These are phyloP conservation scores for Dactylis glomerata DNA, from an alignment of 176 grass and related monocot species.

Conservation along the genomic window DNA sequence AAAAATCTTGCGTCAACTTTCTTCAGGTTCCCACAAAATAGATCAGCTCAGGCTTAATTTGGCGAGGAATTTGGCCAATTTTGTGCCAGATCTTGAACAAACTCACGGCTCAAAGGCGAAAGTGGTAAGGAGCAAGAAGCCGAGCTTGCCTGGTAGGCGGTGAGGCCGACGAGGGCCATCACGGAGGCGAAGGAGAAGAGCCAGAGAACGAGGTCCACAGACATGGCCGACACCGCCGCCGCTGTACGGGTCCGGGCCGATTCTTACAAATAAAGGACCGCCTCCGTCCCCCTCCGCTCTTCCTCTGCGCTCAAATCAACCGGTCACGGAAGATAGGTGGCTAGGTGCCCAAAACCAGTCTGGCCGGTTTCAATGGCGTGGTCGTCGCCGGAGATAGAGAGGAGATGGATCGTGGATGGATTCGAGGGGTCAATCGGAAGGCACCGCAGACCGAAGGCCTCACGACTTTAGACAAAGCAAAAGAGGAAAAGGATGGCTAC, in stretches of 20 bases:
- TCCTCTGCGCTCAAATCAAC: neutral
- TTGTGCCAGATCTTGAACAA: slow-evolving; percentile 1
- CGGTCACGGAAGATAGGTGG: neutral
- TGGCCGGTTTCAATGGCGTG: slow-evolving; percentile 2
- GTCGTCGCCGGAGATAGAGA: neutral
- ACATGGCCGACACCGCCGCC: slow-evolving; percentile 36
- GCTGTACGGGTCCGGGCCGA: neutral
- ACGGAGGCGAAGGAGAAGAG: slow-evolving; percentile 68
- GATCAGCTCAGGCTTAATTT: neutral
- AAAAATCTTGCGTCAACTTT: neutral
- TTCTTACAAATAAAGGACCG: neutral
- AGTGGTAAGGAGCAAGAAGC: neutral
- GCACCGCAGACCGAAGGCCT: neutral
- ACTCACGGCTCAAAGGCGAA: neutral
- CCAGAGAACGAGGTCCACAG: slow-evolving; percentile 77
- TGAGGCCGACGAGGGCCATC: slow-evolving; percentile 70
- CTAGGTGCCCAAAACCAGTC: neutral
- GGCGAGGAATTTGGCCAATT: neutral
- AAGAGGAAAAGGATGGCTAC: neutral
- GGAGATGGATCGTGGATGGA: neutral
- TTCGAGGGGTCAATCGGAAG: neutral
- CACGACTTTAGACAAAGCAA: neutral
- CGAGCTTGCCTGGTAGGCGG: slow-evolving; percentile 62
- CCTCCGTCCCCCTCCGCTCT: neutral
- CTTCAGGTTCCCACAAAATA: neutral